These are phyloP conservation scores for Boletus huronensis DNA, from an alignment of 768 basidiomycete genomes.

Conservation along the genomic window DNA sequence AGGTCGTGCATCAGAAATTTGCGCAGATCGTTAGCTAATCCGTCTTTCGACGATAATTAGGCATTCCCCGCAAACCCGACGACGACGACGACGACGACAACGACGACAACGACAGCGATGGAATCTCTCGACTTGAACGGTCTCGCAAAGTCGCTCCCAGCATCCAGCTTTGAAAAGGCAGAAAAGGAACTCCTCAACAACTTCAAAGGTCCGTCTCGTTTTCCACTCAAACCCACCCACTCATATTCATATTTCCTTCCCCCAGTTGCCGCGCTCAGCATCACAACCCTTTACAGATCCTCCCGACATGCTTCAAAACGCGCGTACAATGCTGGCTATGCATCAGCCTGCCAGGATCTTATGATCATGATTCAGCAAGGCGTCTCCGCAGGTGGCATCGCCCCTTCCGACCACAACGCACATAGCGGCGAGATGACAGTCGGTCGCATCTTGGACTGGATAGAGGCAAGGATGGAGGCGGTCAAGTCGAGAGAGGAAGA, in stretches of 20 bases:
- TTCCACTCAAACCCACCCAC: not conserved
- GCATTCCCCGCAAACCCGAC: not conserved
- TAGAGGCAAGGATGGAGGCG: constrained; percentile 76
- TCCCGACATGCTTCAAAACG: constrained; percentile 73
- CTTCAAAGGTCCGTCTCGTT: constrained; percentile 58
- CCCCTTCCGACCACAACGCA: constrained; percentile 38
- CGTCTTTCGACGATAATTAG: not conserved
- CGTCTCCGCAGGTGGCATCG: constrained; percentile 58
- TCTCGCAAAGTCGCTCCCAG: constrained; percentile 71
- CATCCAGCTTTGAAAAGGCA: constrained; percentile 65
- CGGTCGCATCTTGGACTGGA: constrained; percentile 80
- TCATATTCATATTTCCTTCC: constrained; percentile 23
- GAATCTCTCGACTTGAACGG: constrained; percentile 79
- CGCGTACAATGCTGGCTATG: constrained; percentile 79
- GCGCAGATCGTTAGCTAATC: constrained; percentile 3
- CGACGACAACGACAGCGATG: constrained; percentile 39
- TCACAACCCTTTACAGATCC: constrained; percentile 81
- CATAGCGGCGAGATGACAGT: constrained; percentile 66
- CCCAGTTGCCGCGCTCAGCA: constrained; percentile 76
- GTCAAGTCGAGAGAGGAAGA: constrained; percentile 73
- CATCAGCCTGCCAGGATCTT: constrained; percentile 74
- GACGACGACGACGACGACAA: not conserved
- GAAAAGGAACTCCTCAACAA: constrained; percentile 80
- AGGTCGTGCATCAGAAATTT: not conserved
- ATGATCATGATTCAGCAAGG: constrained; percentile 81